Percentiles rank a stretch among this genome's conserved stretches.
These are phyloP conservation scores for Saccharomycopsis crataegensis DNA, from an alignment of 1,139 yeast species.

Conservation along the genomic window DNA sequence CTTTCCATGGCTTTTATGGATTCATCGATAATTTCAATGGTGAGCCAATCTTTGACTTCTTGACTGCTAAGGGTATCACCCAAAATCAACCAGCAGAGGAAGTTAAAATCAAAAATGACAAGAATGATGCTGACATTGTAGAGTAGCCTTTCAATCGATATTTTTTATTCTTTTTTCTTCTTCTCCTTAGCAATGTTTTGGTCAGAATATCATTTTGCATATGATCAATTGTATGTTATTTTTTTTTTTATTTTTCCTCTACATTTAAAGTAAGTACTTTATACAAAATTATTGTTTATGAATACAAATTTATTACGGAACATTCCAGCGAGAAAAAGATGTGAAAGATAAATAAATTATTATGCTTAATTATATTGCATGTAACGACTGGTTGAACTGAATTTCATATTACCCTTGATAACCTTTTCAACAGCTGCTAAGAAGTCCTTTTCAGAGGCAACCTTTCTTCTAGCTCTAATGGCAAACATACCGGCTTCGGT, in stretches of 20 bases:
- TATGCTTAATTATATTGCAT: constrained; percentile 79
- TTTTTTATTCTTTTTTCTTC: neutral
- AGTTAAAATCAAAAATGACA: constrained; percentile 9
- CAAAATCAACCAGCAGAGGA: constrained; percentile 21
- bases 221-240: neutral
- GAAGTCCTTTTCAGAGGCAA: constrained; percentile 96
- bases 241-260: neutral
- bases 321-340: neutral
- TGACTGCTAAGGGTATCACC: constrained; percentile 56
- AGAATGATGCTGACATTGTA: constrained; percentile 2
- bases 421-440: constrained; percentile 96
- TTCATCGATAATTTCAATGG: constrained; percentile 73
- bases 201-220: neutral
- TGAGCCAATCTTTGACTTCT: constrained; percentile 58
- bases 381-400: constrained; percentile 92
- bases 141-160: neutral
- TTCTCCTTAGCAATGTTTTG: neutral
- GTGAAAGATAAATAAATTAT: neutral
- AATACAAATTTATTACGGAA: neutral
- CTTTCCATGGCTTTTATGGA: constrained; percentile 81
- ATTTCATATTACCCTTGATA: constrained; percentile 95
- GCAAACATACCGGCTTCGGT: constrained; percentile 99
- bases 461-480: constrained; percentile 94
- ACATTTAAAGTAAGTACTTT: too few relatives aligned
- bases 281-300: neutral